Evolutionary conservation across 2,329 filamentous ascomycete genomes (phyloP), one percentile per base, ranked within the genome.

Genomic region (Calcarisporium arbuscula): DNA sequence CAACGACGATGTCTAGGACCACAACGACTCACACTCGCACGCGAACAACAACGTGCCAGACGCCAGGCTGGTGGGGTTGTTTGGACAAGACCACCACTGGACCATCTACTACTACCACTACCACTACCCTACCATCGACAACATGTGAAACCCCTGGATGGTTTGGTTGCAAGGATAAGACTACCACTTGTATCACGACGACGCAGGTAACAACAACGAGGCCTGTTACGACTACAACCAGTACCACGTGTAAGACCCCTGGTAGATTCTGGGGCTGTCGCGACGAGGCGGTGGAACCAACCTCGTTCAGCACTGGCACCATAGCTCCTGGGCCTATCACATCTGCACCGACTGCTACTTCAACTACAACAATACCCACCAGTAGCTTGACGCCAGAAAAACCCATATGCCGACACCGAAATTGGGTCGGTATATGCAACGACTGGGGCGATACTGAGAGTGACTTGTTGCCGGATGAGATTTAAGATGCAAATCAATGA

Each of bases 21-120:
- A 70, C 73, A 2, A 70, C 70, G 3, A 77, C 75, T 4, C 72
- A 73, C 28, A 83, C 77, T 4, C 72, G 87, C 23, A 95, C 89
- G 0, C 72, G 87, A 28, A 95, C 89, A 0, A 79, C 81, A 35
- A 95, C 87, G 0, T 95, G 89, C 62, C 74, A 92, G 58, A 95
- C 89, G 2, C 89, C 89, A 19, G 87, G 89, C 5, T 95, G 89
- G 89, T 94, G 82, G 82, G 86, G 85, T 16, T 88, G 79, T 53
- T 62, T 85, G 25, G 82, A 86, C 45, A 72, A 80, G 56, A 70
- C 71, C 4, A 81, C 51, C 7, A 51, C 43, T 9, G 51, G 47
- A 11, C 61, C 60, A 16, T 55, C 59, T 1, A 59, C 64, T 4
- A 65, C 65, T 10, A 19, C 41, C 17, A 66, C 70, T 0, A 66